Base-by-base conservation (phyloP, 2,329 filamentous ascomycete genomes). In the Fusarium algeriense region DNA sequence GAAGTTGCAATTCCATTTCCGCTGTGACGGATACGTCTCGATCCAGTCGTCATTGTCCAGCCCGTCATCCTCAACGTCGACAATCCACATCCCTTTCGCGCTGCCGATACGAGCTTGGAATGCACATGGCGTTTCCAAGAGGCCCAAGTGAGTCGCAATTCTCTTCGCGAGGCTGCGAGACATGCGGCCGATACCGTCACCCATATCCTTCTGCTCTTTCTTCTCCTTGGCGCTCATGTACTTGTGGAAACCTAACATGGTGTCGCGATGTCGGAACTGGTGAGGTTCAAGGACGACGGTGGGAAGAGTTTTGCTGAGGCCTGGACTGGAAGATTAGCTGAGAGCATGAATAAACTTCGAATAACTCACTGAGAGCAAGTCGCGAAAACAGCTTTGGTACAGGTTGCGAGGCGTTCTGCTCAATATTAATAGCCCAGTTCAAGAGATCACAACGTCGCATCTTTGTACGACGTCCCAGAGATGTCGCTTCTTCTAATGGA, bases 31-130 rank as follows among this genome's bases (percentile, higher is more conserved):
- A 60, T 85, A 89, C 0, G 91, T 88, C 60, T 90, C 85, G 44
- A 94, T 92, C 91, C 90, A 93, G 19, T 89, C 80, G 0, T 82
- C 76, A 3, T 85, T 80, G 2, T 80, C 80, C 0, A 78, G 79
- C 1, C 69, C 71, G 2, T 80, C 75, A 30, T 87, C 84, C 1
- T 82, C 75, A 0, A 84, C 82, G 70, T 91, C 89, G 8, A 91
- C 79, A 49, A 91, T 85, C 92, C 92, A 95, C 70, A 95, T 84
- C 0, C 93, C 93, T 78, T 95, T 95, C 1, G 91, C 91, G 20
- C 91, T 88, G 13, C 89, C 91, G 38, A 95, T 87, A 1, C 93
- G 87, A 3, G 84, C 92, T 78, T 95, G 93, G 48, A 91, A 90
- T 0, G 86, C 90, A 37, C 88, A 87, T 0, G 92, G 91, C 0